A percentile compares a stretch with the other conserved stretches of the same genome.
These are phyloP conservation scores for Hemileccinum rubropunctum DNA, from an alignment of 768 basidiomycete genomes.

Conservation along the genomic window DNA sequence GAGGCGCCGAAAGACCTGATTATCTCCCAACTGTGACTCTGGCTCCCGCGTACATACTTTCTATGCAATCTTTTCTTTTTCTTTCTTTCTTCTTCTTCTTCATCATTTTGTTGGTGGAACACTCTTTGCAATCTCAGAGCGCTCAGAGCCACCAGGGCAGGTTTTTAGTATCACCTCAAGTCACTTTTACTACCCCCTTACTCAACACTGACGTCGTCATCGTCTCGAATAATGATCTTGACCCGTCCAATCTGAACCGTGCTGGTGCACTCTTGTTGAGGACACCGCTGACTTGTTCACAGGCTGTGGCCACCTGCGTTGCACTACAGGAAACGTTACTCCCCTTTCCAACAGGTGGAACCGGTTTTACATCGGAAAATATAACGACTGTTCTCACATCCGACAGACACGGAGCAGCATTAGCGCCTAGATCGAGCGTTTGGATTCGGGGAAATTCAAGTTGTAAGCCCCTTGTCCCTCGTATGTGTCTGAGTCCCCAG, in stretches of 20 bases:
- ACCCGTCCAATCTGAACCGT: conserved; percentile 6
- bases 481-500: neutral
- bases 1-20: no score
- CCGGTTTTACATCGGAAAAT: conserved; percentile 1
- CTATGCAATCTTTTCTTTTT: no score
- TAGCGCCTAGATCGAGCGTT: neutral
- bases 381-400: conserved; percentile 5
- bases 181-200: neutral
- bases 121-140: no score
- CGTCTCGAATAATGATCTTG: conserved; percentile 14
- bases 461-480: neutral
- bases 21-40: no score
- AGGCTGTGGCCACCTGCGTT: neutral
- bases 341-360: neutral
- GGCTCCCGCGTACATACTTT: no score
- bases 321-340: conserved; percentile 9
- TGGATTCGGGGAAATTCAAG: conserved; percentile 6
- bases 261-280: conserved; percentile 8
- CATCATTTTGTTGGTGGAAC: no score
- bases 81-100: no score
- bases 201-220: conserved; percentile 5
- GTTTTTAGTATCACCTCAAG: no score
- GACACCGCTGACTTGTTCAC: neutral
- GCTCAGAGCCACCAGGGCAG: no score
- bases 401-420: conserved; percentile 4